Conservation (phyloP, 1,284 basidiomycete genomes). For the Leccinum angustisporum region DNA sequence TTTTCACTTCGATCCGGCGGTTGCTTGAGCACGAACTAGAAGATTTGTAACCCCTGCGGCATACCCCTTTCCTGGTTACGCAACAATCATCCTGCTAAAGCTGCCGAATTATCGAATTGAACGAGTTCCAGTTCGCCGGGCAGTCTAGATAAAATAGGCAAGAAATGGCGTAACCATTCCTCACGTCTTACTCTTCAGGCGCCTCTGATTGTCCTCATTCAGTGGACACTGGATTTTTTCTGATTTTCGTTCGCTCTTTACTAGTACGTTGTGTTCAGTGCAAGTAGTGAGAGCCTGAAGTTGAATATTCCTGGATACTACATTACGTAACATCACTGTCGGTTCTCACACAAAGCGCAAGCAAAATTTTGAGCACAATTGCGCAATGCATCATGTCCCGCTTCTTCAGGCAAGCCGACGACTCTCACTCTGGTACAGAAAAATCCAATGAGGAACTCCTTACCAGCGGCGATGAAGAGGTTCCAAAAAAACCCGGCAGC, state of each 20-base stretch:
- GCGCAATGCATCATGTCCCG: constrained; percentile 62
- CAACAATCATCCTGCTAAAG: too few relatives aligned
- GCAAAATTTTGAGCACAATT: constrained; percentile 23
- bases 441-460: constrained; percentile 82
- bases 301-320: constrained; percentile 9
- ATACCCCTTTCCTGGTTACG: too few relatives aligned
- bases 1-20: too few relatives aligned
- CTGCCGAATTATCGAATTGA: too few relatives aligned
- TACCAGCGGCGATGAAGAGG: constrained; percentile 71
- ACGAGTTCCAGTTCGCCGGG: too few relatives aligned
- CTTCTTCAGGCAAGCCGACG: constrained; percentile 83
- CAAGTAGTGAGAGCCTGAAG: constrained; percentile 8
- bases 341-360: constrained; percentile 20
- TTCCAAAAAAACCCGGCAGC: constrained; percentile 47
- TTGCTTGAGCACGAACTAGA: too few relatives aligned
- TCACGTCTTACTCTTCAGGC: too few relatives aligned
- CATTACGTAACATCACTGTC: constrained; percentile 22
- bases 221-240: constrained; percentile 52
- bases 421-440: constrained; percentile 77
- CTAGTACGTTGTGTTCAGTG: constrained; percentile 7
- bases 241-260: constrained; percentile 31
- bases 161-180: too few relatives aligned
- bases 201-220: constrained; percentile 77
- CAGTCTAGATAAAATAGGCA: too few relatives aligned
- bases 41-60: too few relatives aligned